These are phyloP conservation scores for Trichophyton simii DNA, from an alignment of 2,329 filamentous ascomycete genomes.

Conservation along the genomic window DNA sequence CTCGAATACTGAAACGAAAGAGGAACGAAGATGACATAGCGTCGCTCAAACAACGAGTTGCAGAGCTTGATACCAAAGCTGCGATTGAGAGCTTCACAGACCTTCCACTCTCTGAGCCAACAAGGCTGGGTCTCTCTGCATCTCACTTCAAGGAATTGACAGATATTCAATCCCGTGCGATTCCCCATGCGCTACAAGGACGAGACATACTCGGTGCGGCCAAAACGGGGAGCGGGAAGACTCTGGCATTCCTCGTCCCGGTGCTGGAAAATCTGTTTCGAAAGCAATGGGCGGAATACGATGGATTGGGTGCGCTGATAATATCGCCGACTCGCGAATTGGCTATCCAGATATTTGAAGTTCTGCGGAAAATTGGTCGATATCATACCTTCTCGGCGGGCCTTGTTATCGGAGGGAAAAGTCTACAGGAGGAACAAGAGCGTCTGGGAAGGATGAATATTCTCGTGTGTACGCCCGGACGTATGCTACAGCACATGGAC, in stretches of 20 bases:
- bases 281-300: conserved; percentile 74
- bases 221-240: conserved; percentile 93
- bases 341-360: conserved; percentile 93
- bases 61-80: conserved; percentile 33
- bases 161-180: conserved; percentile 81
- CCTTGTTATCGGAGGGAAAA: conserved; percentile 87
- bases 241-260: conserved; percentile 80
- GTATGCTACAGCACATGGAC: conserved; percentile 90
- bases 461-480: conserved; percentile 82
- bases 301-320: conserved; percentile 84
- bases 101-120: conserved; percentile 73
- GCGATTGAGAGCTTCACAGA: conserved; percentile 61
- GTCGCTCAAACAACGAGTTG: conserved; percentile 31
- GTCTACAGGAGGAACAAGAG: conserved; percentile 72
- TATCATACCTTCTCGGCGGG: conserved; percentile 87
- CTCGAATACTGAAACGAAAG: conserved; percentile 33
- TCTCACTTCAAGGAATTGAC: conserved; percentile 85
- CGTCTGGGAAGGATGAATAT: conserved; percentile 89
- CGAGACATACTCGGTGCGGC: conserved; percentile 84
- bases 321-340: conserved; percentile 90
- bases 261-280: conserved; percentile 87
- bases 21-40: conserved; percentile 34
- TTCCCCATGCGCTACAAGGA: conserved; percentile 75
- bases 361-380: conserved; percentile 76
- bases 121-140: conserved; percentile 62